Base-by-base conservation (phyloP, 2,329 filamentous ascomycete species). In the Teratosphaeria gauchensis region DNA sequence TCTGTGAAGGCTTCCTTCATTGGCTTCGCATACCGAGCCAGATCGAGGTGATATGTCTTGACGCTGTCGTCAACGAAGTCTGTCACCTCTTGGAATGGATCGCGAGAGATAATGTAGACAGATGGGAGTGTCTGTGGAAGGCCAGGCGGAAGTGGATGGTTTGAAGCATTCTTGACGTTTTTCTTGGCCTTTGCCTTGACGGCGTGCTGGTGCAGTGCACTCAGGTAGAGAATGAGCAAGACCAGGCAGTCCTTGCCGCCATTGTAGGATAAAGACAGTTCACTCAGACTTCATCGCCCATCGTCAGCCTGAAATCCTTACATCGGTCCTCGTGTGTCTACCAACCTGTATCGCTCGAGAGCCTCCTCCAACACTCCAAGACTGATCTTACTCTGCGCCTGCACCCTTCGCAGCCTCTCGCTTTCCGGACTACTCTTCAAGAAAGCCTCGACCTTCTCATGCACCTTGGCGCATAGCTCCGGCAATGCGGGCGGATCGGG, bases 241-340 rank as follows among this genome's bases (percentile, higher is more conserved):
- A 97, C 92, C 19, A 97, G 87, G 69, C 92, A 97, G 80, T 97
- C 94, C 74, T 99, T 99, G 61, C 94, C 94, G 70, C 94, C 94
- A 68, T 99, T 99, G 76, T 96, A 99, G 58, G 92, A 95, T 63
- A 97, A 80, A 4, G 92, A 90, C 61, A 97, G 81, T 71, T 95
- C 82, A 59, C 87, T 81, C 62, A 88, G 82, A 59, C 89, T 94
- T 32, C 42, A 28, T 19, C 52, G 52, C 24, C 30, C 14, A 46
- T 12, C 6, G 38, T 62, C 56, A 62, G 60, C 59, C 42, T 48
- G 6, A 4, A 9, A 19, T 48, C n/a, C 42, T 9, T 14, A 7
- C n/a, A 6, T 19, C n/a, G 1, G 42, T 9, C 5, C 42, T 21
- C n/a, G 48, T 56, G 51, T 54, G 46, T 42, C 46, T 12, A 54